phyloP scores from a whole-genome alignment of 1,284 basidiomycete genomes.

The Apiotrichum mycotoxinovorans region DNA sequence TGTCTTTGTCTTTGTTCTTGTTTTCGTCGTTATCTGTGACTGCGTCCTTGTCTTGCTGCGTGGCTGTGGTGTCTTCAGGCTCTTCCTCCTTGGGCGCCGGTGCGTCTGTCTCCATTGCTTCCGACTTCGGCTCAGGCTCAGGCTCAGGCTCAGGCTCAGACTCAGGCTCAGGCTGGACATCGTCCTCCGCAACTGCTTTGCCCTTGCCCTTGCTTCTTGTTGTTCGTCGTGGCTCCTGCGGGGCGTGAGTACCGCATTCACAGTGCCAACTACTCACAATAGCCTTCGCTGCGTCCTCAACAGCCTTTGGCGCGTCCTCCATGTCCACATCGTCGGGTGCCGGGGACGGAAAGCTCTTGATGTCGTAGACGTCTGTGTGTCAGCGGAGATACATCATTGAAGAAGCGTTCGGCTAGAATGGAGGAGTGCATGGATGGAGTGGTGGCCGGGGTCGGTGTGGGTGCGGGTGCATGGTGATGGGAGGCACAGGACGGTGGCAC shows the following conservation, averaged over 20 bases:
- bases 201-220: conserved; percentile 8
- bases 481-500: too few species aligned
- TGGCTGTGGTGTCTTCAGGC: too few species aligned
- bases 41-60: not conserved
- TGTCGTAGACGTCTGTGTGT: conserved; percentile 33
- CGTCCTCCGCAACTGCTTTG: conserved; percentile 5
- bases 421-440: not conserved
- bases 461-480: not conserved
- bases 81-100: too few species aligned
- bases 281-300: too few species aligned
- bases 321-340: conserved; percentile 26
- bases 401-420: too few species aligned
- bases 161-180: too few species aligned
- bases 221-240: not conserved
- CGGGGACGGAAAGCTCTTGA: conserved; percentile 33
- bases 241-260: too few species aligned
- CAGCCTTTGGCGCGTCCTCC: not conserved
- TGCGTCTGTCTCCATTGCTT: too few species aligned
- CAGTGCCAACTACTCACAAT: not conserved
- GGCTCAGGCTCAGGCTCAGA: too few species aligned
- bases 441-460: not conserved
- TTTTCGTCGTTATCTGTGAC: not conserved
- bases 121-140: too few species aligned
- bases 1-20: not conserved
- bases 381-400: not conserved